Evolutionary conservation across 2,329 filamentous ascomycete genomes (phyloP).

Genomic region (Neodidymelliopsis sp.): DNA sequence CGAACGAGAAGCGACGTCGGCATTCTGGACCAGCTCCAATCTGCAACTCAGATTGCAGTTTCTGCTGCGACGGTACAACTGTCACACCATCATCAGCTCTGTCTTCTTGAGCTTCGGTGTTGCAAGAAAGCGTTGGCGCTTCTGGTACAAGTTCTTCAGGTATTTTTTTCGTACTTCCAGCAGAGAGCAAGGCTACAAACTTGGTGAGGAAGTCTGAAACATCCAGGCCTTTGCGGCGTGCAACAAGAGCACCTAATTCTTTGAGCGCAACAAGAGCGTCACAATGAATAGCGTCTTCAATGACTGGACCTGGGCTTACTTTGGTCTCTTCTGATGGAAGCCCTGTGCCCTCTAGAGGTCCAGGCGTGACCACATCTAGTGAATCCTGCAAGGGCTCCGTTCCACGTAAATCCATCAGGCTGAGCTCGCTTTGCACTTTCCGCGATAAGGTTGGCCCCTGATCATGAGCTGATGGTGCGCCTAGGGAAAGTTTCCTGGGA

Average conservation of each 20-base stretch:
- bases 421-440: conserved; percentile 42
- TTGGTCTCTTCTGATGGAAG: conserved; percentile 39
- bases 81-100: neutral
- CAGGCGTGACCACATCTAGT: conserved; percentile 33
- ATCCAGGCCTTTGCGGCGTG: conserved; percentile 46
- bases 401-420: conserved; percentile 24
- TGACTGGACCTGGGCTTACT: neutral
- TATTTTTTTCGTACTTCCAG: neutral
- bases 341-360: conserved; percentile 45
- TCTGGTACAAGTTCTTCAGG: too few species aligned
- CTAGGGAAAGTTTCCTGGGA: conserved; percentile 39
- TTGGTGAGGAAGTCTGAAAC: conserved; percentile 40
- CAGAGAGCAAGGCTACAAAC: conserved; percentile 44
- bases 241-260: conserved; percentile 45
- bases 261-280: conserved; percentile 46
- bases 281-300: conserved; percentile 29
- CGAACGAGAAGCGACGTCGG: conserved; percentile 53
- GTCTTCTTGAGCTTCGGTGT: neutral
- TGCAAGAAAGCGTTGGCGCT: too few species aligned
- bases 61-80: conserved; percentile 11
- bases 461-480: conserved; percentile 36
- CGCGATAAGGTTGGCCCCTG: conserved; percentile 30
- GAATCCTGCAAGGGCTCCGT: conserved; percentile 8
- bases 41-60: conserved; percentile 29
- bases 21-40: conserved; percentile 27